Conservation (phyloP, 1,284 basidiomycete species). For the Cryptococcus sp. region DNA sequence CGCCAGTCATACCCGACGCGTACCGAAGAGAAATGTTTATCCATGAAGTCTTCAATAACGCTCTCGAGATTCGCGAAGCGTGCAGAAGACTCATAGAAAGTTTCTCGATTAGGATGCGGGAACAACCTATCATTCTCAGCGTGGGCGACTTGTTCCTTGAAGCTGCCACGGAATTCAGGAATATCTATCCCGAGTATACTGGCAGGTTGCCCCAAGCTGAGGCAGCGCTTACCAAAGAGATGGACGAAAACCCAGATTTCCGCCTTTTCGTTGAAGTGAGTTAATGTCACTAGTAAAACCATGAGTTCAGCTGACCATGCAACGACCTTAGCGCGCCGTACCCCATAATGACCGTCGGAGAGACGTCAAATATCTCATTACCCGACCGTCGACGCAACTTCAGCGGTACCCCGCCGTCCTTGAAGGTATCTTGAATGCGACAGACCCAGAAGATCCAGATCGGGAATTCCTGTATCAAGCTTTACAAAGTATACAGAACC, state of each 20-base stretch:
- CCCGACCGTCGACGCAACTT: constrained; percentile 81
- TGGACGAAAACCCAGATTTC: constrained; percentile 78
- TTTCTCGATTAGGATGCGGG: constrained; percentile 82
- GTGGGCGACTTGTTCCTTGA: constrained; percentile 90
- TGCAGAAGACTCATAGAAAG: constrained; percentile 79
- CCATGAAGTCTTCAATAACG: constrained; percentile 82
- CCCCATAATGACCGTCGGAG: constrained; percentile 69
- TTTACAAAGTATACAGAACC: constrained; percentile 70
- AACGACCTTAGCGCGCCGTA: constrained; percentile 59
- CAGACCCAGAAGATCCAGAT: constrained; percentile 74
- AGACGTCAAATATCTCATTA: constrained; percentile 86
- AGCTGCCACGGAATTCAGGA: constrained; percentile 83
- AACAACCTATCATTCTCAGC: constrained; percentile 70
- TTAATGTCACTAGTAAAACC: not conserved
- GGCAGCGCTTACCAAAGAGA: constrained; percentile 79
- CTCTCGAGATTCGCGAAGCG: constrained; percentile 77
- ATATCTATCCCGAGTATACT: constrained; percentile 82
- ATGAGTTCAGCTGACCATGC: not conserved
- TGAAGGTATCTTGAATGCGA: constrained; percentile 81
- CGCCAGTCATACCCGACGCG: constrained; percentile 67
- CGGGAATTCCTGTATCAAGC: constrained; percentile 74
- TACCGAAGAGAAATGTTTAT: constrained; percentile 76
- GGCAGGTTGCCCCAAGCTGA: constrained; percentile 84
- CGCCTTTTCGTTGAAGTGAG: constrained; percentile 80
- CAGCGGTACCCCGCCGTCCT: constrained; percentile 86